Evolutionary conservation across 169 alveolate species (phyloP), one percentile per base, ranked within the genome.

Genomic region (Eimeria mitis): DNA sequence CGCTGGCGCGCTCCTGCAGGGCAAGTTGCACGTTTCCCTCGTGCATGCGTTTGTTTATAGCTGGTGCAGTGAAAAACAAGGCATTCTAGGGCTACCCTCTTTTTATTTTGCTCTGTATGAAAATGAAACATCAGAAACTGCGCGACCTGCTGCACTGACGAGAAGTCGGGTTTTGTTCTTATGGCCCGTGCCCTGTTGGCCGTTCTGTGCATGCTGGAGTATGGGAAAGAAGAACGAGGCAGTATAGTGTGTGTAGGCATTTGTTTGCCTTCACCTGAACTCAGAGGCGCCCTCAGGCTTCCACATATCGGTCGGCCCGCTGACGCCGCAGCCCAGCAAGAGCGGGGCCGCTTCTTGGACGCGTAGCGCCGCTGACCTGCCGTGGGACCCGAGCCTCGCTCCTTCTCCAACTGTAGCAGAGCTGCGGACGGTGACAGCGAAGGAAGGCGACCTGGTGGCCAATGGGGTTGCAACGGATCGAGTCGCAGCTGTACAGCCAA

Each of bases 381-480:
- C 92, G 47, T 85, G 56, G 65, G 92, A 85, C 25, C 92, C 92
- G 13, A 56, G 92, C 65, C 81, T 85, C 13, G 76, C 52, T 3
- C 81, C 92, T 56, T 85, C 63, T 0, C 92, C 92, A 31, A 85
- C 92, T 23, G 92, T 85, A 13, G 79, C 81, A 6, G 92, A 85
- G 52, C 34, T 85, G 79, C 56, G 61, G 11, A 81, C 92, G 0
- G 63, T 85, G 59, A 85, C 79, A n/a, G 44, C 79, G 23, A 85
- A 85, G 40, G 92, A 85, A 42, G 92, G 92, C 52, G 81, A 85
- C 31, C 76, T 85, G 5, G 92, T 85, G 61, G 40, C 81, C 59
- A 85, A 63, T 40, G 92, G 92, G 28, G 61, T 40, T 31, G 81
- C 19, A 21, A 37, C 65, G 6, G 68, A 56, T 11, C 65, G 1